Evolutionary conservation across 2,329 filamentous ascomycete species (phyloP), one percentile per base, ranked within the genome.

Genomic region (Fusarium hainanense): DNA sequence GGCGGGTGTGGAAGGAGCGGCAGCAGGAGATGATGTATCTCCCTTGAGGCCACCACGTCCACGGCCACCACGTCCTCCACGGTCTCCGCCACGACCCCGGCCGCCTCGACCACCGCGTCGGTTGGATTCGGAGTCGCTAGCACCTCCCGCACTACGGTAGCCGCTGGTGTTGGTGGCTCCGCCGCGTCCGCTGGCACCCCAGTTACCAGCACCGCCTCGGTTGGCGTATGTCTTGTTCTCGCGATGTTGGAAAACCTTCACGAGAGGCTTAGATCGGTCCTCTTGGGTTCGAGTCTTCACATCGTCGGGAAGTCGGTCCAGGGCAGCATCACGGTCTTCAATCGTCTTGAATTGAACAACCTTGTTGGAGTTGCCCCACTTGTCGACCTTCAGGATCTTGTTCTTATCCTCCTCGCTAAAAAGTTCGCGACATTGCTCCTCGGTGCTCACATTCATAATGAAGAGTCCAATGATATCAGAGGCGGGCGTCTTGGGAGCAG

Each of bases 381-480:
- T 94, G 76, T 93, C 90, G 52, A 95, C 85, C 80, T 90, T 91
- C 57, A 88, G 80, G 21, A 21, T 21, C 21, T 21, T 21, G 32
- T 87, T 78, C 77, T 89, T 90, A 77, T 98, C 93, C 74, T 97
- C 93, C 14, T 96, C 90, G 2, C 89, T 85, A 77, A 99, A 95
- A 25, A 97, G 85, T 34, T 93, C 90, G 59, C 91, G 90, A 40
- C 93, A 91, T 65, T 94, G 92, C 32, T 97, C 93, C 70, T 95
- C 93, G 56, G 88, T 92, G 74, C 90, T 92, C 23, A 94, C 90
- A 75, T 94, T 94, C 82, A 92, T 93, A 65, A 99, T 90, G 80
- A 98, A 99, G 21, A 99, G 87, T 50, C 93, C 95, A 75, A 93
- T 91, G 72, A 91, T 93, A 72, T 87, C 89, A 75, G 93, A 87